Percentiles rank a stretch among this genome's conserved stretches.
phyloP scores from a whole-genome alignment of 2,329 filamentous ascomycete species.

The Amauroascus verrucosus region DNA sequence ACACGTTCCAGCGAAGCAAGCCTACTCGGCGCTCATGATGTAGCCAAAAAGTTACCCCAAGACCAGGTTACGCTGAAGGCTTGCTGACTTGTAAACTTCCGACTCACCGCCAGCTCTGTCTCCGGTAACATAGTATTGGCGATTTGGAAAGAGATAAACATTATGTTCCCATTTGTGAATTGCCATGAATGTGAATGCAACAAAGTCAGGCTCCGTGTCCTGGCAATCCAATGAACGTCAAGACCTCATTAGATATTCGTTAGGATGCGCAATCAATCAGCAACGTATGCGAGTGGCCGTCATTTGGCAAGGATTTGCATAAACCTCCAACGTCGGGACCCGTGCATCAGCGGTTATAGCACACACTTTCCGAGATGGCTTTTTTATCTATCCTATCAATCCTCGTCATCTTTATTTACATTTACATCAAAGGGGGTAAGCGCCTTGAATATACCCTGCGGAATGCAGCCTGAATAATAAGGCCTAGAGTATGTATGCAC shows the following conservation, averaged over 20 bases:
- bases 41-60: no score
- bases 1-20: no score
- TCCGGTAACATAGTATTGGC: no score
- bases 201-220: neutral
- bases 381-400: neutral
- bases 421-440: neutral
- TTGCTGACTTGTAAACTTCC: no score
- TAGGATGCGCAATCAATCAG: neutral
- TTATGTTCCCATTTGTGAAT: no score
- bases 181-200: no score
- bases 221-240: neutral
- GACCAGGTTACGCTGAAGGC: no score
- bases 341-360: neutral
- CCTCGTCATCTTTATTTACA: no score
- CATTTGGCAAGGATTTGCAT: neutral
- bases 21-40: no score
- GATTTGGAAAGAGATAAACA: no score
- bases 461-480: constrained; percentile 4
- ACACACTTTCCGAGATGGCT: no score
- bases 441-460: neutral
- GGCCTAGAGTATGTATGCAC: neutral
- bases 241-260: neutral
- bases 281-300: neutral
- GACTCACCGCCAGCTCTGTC: no score
- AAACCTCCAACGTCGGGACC: neutral